A percentile compares a stretch with the other conserved stretches of the same genome.
Evolutionary conservation across 495 filamentous ascomycete species (phyloP).

Genomic region (Hypoxylon rickii): DNA sequence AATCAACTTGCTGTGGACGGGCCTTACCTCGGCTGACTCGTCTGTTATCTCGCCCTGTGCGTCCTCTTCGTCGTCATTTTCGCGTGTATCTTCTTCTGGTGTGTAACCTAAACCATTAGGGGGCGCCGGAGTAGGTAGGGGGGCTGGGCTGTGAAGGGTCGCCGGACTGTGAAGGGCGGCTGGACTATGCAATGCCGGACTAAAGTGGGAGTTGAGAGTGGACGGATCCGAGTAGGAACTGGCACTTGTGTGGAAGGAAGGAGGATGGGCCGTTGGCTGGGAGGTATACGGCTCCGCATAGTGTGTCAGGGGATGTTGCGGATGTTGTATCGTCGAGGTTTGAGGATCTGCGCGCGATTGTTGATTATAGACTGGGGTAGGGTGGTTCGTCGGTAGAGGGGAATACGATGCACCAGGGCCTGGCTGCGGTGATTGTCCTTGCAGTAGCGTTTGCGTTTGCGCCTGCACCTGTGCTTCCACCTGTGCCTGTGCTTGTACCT

Average conservation of each 20-base stretch:
- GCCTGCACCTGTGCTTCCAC: neutral
- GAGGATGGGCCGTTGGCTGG: constrained; percentile 30
- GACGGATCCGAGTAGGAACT: constrained; percentile 35
- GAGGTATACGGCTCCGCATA: constrained; percentile 36
- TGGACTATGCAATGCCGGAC: constrained; percentile 30
- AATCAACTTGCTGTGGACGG: too few species aligned
- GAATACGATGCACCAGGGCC: constrained; percentile 33
- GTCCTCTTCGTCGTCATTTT: constrained; percentile 39
- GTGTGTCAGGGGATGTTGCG: constrained; percentile 26
- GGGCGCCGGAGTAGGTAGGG: constrained; percentile 29
- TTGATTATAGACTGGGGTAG: constrained; percentile 19
- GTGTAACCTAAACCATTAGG: constrained; percentile 32
- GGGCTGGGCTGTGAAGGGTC: constrained; percentile 33
- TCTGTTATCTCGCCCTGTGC: constrained; percentile 38
- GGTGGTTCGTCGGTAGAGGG: constrained; percentile 31
- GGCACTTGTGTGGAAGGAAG: constrained; percentile 28
- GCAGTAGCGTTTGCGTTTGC: constrained; percentile 25
- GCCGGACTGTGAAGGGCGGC: constrained; percentile 31
- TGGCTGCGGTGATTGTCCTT: constrained; percentile 30
- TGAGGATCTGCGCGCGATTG: constrained; percentile 42
- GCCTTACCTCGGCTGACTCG: constrained; percentile 38
- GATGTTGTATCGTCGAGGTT: constrained; percentile 44
- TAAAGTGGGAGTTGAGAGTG: constrained; percentile 33
- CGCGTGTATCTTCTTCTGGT: constrained; percentile 29
- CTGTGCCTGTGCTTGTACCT: constrained; percentile 16